Conservation (phyloP, 2,329 filamentous ascomycete species). For the Alternaria brassicicola region DNA sequence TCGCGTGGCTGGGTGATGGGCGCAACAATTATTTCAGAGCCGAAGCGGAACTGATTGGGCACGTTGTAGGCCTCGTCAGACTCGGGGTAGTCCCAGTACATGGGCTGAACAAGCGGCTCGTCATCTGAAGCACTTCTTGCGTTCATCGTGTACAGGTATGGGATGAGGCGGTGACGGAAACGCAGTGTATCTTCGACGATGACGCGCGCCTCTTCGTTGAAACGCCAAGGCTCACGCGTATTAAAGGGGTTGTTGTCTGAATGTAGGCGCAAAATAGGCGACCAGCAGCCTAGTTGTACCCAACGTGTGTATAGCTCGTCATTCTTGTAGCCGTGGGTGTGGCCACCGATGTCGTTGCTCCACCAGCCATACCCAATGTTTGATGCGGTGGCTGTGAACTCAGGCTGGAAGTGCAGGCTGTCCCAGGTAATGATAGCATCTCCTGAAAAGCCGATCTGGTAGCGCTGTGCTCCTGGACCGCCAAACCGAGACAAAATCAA, state of each 20-base stretch:
- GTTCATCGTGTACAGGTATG: constrained; percentile 67
- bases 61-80: constrained; percentile 61
- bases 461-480: constrained; percentile 67
- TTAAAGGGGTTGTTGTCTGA: constrained; percentile 64
- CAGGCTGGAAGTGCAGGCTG: constrained; percentile 67
- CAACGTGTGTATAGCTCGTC: constrained; percentile 66
- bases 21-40: constrained; percentile 61
- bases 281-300: constrained; percentile 67
- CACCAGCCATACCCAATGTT: constrained; percentile 74
- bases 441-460: constrained; percentile 69
- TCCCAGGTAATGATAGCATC: constrained; percentile 66
- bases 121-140: constrained; percentile 52
- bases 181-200: constrained; percentile 59
- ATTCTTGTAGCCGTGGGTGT: constrained; percentile 61
- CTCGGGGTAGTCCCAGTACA: constrained; percentile 67
- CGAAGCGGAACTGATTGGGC: constrained; percentile 66
- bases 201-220: constrained; percentile 53
- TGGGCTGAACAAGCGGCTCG: constrained; percentile 63
- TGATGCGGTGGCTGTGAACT: constrained; percentile 69
- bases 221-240: constrained; percentile 68
- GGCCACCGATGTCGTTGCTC: constrained; percentile 72
- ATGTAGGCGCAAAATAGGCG: constrained; percentile 66
- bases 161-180: constrained; percentile 64
- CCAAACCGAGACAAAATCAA: constrained; percentile 67
- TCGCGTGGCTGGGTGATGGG: constrained; percentile 63